Conservation (phyloP, 1,139 yeast species). For the Debaryomycetaceae sp. region DNA sequence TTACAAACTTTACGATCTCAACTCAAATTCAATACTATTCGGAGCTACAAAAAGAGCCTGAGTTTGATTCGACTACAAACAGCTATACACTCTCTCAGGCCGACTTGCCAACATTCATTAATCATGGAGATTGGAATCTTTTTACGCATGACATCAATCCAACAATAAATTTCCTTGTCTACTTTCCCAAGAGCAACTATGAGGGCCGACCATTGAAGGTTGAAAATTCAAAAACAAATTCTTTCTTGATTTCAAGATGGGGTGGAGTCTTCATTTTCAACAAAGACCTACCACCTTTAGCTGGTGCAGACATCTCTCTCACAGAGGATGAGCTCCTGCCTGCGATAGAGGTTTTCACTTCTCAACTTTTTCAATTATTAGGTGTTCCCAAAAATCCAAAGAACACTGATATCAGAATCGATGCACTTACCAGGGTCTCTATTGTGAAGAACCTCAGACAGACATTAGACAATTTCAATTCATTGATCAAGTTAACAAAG, state of each 20-base stretch:
- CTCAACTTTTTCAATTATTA: slow-evolving; percentile 68
- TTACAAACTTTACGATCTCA: slow-evolving; percentile 71
- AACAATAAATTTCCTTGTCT: slow-evolving; percentile 65
- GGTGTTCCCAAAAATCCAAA: slow-evolving; percentile 59
- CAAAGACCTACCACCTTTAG: slow-evolving; percentile 28
- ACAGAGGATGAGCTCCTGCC: slow-evolving; percentile 50
- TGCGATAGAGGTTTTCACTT: slow-evolving; percentile 64
- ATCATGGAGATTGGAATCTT: slow-evolving; percentile 76
- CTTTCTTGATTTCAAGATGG: slow-evolving; percentile 89
- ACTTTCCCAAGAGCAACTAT: slow-evolving; percentile 49
- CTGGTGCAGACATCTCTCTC: slow-evolving; percentile 23
- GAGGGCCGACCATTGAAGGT: slow-evolving; percentile 43
- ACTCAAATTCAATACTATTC: slow-evolving; percentile 77
- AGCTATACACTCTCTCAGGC: slow-evolving; percentile 34
- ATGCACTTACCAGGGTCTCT: slow-evolving; percentile 58
- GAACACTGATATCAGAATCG: slow-evolving; percentile 61
- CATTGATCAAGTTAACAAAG: slow-evolving; percentile 64
- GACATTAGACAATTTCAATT: slow-evolving; percentile 57
- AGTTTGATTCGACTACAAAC: slow-evolving; percentile 19
- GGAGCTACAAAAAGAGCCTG: slow-evolving; percentile 28
- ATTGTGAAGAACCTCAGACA: slow-evolving; percentile 51
- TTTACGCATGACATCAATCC: slow-evolving; percentile 56
- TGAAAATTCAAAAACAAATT: slow-evolving; percentile 51
- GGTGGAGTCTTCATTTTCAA: slow-evolving; percentile 65
- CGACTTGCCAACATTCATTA: slow-evolving; percentile 67